Evolutionary conservation across 768 basidiomycete genomes (phyloP), one percentile per base, ranked within the genome.

Genomic region (Amanita pallidorosea): DNA sequence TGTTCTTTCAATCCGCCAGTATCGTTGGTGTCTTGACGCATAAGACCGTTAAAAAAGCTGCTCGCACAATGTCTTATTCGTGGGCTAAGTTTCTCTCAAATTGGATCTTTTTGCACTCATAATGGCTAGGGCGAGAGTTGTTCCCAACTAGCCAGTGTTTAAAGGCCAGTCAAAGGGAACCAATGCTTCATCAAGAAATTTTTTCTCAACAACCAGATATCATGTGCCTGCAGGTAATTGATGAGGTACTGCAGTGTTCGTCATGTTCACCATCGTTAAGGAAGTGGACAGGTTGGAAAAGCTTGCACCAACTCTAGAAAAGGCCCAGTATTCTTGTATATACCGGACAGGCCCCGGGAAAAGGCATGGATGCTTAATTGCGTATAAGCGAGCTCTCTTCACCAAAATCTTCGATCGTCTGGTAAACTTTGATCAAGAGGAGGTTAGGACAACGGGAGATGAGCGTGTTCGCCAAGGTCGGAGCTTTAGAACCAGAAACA

Each of bases 61-160:
- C 74, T 91, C 23, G 88, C 88, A 0, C 88, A 90, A 63, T 78
- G 74, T 57, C 72, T 92, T 52, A 78, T 91, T 58, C 81, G 89
- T 89, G 66, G 68, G 86, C 79, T 35, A 45, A 13, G 20, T 37
- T 7, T 45, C 13, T 5, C 35, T 34, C 29, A 45, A 15, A 7
- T 13, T 18, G 13, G 35, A 22, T 42, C 33, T 15, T 12, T 38
- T 44, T 17, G 3, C 55, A 35, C 23, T 25, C 31, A 45, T 13
- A 6, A 27, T 11, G 46, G 5, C 15, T 18, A 90, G 88, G 88
- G 38, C 77, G 89, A 31, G 80, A 87, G 40, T 69, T 92, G 49
- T 91, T 92, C 58, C 89, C 90, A 1, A 80, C 74, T n/a, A 88
- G 87, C 57, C 80, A 88, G 60, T 92, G 89, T 60, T 69, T 94